A percentile compares a stretch with the other conserved stretches of the same genome.
phyloP scores from a whole-genome alignment of 2,329 filamentous ascomycete species.

The Hypomyces perniciosus region DNA sequence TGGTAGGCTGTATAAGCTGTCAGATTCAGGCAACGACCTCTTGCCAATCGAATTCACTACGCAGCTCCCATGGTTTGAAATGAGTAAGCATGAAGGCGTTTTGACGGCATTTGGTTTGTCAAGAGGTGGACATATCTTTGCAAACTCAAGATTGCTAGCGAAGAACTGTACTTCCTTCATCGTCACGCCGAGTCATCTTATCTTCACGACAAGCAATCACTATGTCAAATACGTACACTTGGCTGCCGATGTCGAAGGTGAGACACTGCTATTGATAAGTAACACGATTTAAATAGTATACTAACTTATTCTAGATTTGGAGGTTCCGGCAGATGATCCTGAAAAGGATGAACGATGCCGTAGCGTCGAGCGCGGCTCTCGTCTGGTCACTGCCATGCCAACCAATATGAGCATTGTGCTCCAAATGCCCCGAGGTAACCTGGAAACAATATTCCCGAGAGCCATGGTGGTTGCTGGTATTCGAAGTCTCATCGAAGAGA shows the following conservation, averaged over 20 bases:
- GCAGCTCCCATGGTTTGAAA: slow-evolving; percentile 49
- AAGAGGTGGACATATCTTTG: slow-evolving; percentile 70
- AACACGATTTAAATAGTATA: neutral
- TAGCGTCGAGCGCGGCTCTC: slow-evolving; percentile 83
- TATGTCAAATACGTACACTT: slow-evolving; percentile 92
- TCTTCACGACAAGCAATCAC: slow-evolving; percentile 90
- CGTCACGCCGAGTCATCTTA: slow-evolving; percentile 72
- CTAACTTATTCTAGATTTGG: slow-evolving; percentile 54
- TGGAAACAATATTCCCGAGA: slow-evolving; percentile 90
- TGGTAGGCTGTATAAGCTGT: slow-evolving; percentile 40
- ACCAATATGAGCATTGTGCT: slow-evolving; percentile 79
- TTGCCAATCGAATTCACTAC: slow-evolving; percentile 35
- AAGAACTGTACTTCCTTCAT: slow-evolving; percentile 92
- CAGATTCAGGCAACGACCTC: slow-evolving; percentile 26
- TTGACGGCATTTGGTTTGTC: slow-evolving; percentile 59
- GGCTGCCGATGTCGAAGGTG: slow-evolving; percentile 54
- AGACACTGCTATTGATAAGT: slow-evolving; percentile 13
- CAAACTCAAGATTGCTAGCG: slow-evolving; percentile 64
- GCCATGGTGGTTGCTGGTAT: slow-evolving; percentile 91
- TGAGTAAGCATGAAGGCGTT: slow-evolving; percentile 37
- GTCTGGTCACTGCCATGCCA: slow-evolving; percentile 82
- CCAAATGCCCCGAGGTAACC: slow-evolving; percentile 92
- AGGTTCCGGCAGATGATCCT: slow-evolving; percentile 80
- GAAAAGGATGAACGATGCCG: slow-evolving; percentile 89
- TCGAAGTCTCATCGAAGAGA: slow-evolving; percentile 68